Evolutionary conservation across 495 filamentous ascomycete genomes (phyloP), one percentile per base, ranked within the genome.

Genomic region (Penicillium bialowiezense): DNA sequence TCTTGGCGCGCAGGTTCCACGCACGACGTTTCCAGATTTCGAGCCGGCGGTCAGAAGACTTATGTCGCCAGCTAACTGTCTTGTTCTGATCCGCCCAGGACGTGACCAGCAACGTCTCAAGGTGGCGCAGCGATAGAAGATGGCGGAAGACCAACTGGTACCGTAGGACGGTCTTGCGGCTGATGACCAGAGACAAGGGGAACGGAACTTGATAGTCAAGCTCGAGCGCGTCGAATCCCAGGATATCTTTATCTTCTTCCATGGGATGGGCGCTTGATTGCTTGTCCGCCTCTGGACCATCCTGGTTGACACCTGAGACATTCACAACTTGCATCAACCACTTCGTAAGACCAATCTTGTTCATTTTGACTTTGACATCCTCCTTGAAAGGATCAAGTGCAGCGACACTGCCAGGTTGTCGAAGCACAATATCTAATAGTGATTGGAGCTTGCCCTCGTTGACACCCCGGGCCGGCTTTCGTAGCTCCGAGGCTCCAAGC

Each of bases 81-180:
- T 90, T 87, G 48, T 83, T 91, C 54, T 98, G 93, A 21, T 91
- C 90, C 50, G 87, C 82, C 93, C 93, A 98, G 49, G 85, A 87
- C 18, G 83, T 81, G 12, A 89, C 84, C 13, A 98, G 78, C 50
- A 91, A 79, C 4, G 81, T 85, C 63, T 98, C 93, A 0, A 97
- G 78, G 60, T 96, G 89, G 40, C 92, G 88, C 33, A 98, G 70
- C 0, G 88, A 90, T 0, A 97, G 71, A 2, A 97, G 77, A 60
- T 97, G 95, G 23, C 93, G 88, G 69, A 98, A 98, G 7, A 98
- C 81, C 7, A 96, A 84, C 64, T 98, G 93, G 57, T 98, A 98
- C 19, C 93, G 83, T 60, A 95, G 88, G 1, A 98, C 81, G 0
- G 93, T 98, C 65, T 96, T 96, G 54, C 93, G 85, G 62, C 90